Evolutionary conservation across 2,329 filamentous ascomycete species (phyloP), one percentile per base, ranked within the genome.

Genomic region (Alternaria solani): DNA sequence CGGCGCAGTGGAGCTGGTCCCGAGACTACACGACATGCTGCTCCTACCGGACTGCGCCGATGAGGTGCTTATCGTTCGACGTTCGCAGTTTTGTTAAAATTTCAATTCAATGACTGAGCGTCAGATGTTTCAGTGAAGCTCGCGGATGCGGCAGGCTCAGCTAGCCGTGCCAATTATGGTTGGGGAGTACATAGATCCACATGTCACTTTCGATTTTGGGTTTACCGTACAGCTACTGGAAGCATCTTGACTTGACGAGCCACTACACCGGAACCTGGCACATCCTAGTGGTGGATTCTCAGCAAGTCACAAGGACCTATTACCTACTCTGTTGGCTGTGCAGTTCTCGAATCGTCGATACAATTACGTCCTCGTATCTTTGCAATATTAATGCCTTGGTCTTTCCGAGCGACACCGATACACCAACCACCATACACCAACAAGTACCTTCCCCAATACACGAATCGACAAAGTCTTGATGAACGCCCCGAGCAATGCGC

Each of bases 41-140:
- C 61, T 62, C 61, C 59, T 44, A 63, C 57, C 66, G 64, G 67
- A 57, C 55, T 51, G 54, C 51, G 39, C 69, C 63, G 67, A 59
- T 63, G 70, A 61, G 66, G 66, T 69, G 71, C 67, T 65, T 43
- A 70, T 74, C 64, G 65, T 70, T 61, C 69, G 66, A 74, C 65
- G 36, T 57, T 36, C 46, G 52, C 63, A 63, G 36, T 55, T 44
- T 44, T 30, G 39, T 11, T 46, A 51, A 43, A 47, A 38, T 57
- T 51, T 49, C 44, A 42, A 53, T 49, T 48, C 43, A 8, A 38
- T 58, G 51, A 62, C 53, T 56, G 56, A 51, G 39, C 16, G 43
- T 25, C 44, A 42, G 34, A 53, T 49, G 55, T 59, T 57, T 51
- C 58, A 62, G 54, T 60, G 36, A 58, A 63, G 44, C 46, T 57